Evolutionary conservation across 1,284 basidiomycete species (phyloP).

Genomic region (Ceratobasidium papillatum): DNA sequence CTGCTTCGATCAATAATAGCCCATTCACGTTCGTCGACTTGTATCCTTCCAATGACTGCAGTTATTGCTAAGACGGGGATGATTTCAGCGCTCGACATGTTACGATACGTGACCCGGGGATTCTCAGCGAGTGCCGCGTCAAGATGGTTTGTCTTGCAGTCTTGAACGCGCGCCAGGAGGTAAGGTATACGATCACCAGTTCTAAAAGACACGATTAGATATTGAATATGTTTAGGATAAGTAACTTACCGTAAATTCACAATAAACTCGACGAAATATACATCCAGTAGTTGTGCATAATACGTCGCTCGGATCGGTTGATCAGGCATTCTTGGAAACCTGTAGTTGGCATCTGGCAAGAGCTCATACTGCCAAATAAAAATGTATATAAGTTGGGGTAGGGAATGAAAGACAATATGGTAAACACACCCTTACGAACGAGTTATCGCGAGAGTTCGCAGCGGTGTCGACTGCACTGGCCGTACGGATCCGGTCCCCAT

Average conservation of each 20-base stretch:
- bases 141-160: slow-evolving; percentile 3
- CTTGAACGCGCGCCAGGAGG: slow-evolving; percentile 3
- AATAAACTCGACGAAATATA: slow-evolving; percentile 3
- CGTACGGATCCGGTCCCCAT: slow-evolving; percentile 15
- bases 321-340: not conserved
- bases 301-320: not conserved
- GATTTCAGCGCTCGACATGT: not conserved
- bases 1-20: slow-evolving; percentile 27
- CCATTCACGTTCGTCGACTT: not conserved
- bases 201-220: not conserved
- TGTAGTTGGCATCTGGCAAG: not conserved
- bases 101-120: not conserved
- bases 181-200: not conserved
- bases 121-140: slow-evolving; percentile 10
- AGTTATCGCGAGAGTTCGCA: slow-evolving; percentile 6
- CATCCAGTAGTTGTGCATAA: slow-evolving; percentile 6
- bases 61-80: not conserved
- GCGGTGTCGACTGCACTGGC: not conserved
- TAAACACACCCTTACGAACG: slow-evolving; percentile 9
- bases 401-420: not conserved
- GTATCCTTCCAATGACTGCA: slow-evolving; percentile 4
- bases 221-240: not conserved
- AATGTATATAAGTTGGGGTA: too few species aligned
- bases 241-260: slow-evolving; percentile 7
- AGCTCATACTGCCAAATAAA: not conserved